Evolutionary conservation across 805 yeast species (phyloP).

Genomic region (Saccharomyces cerevisiae): DNA sequence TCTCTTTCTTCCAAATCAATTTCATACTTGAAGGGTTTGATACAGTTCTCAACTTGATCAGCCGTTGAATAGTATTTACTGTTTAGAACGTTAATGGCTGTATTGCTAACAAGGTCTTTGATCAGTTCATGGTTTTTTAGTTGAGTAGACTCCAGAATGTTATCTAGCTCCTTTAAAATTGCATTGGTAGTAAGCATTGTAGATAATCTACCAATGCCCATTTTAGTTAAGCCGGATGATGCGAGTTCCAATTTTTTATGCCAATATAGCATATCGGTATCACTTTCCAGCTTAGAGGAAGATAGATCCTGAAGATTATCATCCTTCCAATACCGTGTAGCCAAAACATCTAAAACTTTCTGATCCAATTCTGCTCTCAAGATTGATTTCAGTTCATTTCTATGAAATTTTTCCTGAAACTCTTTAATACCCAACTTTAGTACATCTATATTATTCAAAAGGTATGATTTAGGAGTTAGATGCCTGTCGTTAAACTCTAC

Average conservation of each 20-base stretch:
- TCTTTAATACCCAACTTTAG: conserved; percentile 83
- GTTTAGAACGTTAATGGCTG: conserved; percentile 72
- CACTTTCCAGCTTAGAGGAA: conserved; percentile 42
- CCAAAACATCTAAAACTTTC: conserved; percentile 74
- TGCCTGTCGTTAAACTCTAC: conserved; percentile 95
- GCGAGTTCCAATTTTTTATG: conserved; percentile 77
- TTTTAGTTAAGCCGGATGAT: conserved; percentile 75
- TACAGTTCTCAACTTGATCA: conserved; percentile 97
- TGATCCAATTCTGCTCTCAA: conserved; percentile 84
- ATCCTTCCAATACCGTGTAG: conserved; percentile 85
- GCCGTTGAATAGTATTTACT: conserved; percentile 83
- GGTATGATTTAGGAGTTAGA: conserved; percentile 86
- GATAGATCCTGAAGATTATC: conserved; percentile 43
- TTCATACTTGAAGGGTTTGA: conserved; percentile 95
- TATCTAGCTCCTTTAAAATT: conserved; percentile 65
- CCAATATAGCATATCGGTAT: conserved; percentile 62
- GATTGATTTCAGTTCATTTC: conserved; percentile 71
- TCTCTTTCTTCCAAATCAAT: conserved; percentile 94
- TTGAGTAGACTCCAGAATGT: conserved; percentile 64
- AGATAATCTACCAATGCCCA: conserved; percentile 88
- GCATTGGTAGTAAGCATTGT: conserved; percentile 78
- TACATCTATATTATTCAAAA: conserved; percentile 84
- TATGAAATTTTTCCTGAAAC: conserved; percentile 70
- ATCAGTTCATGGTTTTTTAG: conserved; percentile 83
- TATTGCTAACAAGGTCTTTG: conserved; percentile 69